Evolutionary conservation across 352 stramenopile genomes (phyloP).

Genomic region (Globisporangium ultimum): DNA sequence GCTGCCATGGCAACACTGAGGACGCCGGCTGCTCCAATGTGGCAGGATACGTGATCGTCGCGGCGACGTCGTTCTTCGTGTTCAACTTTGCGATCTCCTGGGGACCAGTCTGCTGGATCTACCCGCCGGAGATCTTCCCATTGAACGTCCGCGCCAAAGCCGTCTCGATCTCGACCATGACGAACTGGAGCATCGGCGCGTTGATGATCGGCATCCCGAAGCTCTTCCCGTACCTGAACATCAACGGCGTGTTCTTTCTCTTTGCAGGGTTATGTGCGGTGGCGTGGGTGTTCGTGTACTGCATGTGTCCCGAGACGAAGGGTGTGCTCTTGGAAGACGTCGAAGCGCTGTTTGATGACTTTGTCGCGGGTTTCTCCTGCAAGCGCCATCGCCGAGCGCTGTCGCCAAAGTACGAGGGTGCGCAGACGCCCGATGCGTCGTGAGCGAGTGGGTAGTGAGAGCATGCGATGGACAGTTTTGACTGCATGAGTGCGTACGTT

Average conservation of each 20-base stretch:
- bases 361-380: conserved; percentile 2
- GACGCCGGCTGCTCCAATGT: conserved; percentile 16
- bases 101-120: conserved; percentile 57
- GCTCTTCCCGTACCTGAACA: conserved; percentile 41
- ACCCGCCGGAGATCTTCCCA: conserved; percentile 57
- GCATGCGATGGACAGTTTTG: neutral
- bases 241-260: conserved; percentile 53
- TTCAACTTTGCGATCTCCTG: conserved; percentile 58
- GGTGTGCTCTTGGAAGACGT: conserved; percentile 38
- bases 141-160: conserved; percentile 39
- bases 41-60: conserved; percentile 33
- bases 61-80: conserved; percentile 32
- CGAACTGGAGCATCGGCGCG: conserved; percentile 30
- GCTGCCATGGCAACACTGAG: conserved; percentile 26
- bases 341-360: conserved; percentile 27
- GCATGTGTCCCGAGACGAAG: conserved; percentile 38
- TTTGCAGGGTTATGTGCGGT: conserved; percentile 36
- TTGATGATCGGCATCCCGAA: conserved; percentile 44
- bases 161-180: conserved; percentile 32
- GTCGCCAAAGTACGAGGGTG: conserved; percentile 18
- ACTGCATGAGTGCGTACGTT: neutral
- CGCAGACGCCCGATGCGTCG: conserved; percentile 8
- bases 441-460: neutral
- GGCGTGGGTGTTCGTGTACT: conserved; percentile 32
- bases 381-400: neutral